phyloP scores from a whole-genome alignment of 1,139 yeast species.

The Blastobotrys malaysiensis region DNA sequence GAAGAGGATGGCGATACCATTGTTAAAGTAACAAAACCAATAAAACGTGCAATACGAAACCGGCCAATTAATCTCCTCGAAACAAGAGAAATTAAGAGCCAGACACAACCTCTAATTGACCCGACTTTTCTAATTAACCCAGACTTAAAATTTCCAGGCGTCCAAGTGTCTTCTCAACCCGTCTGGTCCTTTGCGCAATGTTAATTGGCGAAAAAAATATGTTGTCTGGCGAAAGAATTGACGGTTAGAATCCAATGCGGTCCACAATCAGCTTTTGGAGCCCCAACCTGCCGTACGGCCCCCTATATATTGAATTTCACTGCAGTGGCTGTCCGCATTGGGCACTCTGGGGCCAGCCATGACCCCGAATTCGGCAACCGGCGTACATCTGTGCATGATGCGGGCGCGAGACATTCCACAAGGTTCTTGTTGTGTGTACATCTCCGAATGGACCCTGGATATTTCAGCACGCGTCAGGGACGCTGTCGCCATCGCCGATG shows the following conservation, averaged over 20 bases:
- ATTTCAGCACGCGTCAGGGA: background rate
- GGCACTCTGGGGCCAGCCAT: background rate
- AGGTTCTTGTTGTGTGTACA: background rate
- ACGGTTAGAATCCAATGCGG: too few species aligned
- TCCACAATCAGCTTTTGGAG: background rate
- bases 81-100: background rate
- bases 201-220: too few species aligned
- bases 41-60: too few species aligned
- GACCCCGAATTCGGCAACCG: background rate
- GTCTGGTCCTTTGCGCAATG: too few species aligned
- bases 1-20: slow-evolving; percentile 2
- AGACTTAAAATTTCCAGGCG: background rate
- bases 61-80: background rate
- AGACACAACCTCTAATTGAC: background rate
- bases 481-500: background rate
- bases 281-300: background rate
- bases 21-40: too few species aligned
- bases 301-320: background rate
- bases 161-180: background rate
- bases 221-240: too few species aligned
- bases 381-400: background rate
- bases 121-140: background rate
- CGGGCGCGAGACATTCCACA: background rate
- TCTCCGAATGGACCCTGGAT: background rate
- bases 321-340: background rate